Evolutionary conservation across 371 early-diverging fungal species (phyloP).

Genomic region (Chytridium lagenaria): DNA sequence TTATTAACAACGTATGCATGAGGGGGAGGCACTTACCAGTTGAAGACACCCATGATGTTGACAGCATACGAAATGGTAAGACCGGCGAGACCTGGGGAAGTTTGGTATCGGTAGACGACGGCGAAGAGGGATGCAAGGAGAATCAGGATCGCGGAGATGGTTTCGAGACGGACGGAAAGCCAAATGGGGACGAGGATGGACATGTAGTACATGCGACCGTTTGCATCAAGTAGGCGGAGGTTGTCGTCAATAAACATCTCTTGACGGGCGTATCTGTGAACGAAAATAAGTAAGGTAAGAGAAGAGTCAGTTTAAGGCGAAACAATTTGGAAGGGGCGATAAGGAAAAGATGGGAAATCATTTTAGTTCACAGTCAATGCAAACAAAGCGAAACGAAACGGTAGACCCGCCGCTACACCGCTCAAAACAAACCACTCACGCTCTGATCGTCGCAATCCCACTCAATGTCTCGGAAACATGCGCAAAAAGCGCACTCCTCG

Average conservation of each 20-base stretch:
- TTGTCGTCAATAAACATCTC: conserved; percentile 5
- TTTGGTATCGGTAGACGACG: conserved; percentile 6
- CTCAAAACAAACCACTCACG: conserved; percentile 1
- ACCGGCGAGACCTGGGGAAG: conserved; percentile 68
- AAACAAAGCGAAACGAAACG: neutral
- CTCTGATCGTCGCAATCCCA: conserved; percentile 16
- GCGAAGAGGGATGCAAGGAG: neutral
- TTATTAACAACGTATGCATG: neutral
- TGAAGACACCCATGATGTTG: conserved; percentile 66
- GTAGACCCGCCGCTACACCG: neutral
- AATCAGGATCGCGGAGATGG: conserved; percentile 5
- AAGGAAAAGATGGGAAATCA: too few species aligned
- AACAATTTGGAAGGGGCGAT: too few species aligned
- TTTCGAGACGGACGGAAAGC: neutral
- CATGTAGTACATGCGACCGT: conserved; percentile 19
- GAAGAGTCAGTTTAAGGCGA: conserved; percentile 46
- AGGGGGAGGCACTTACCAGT: conserved; percentile 2
- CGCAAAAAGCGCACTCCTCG: conserved; percentile 17
- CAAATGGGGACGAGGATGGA: conserved; percentile 5
- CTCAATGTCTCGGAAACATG: conserved; percentile 9
- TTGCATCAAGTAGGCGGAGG: neutral
- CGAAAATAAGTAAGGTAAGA: conserved; percentile 66
- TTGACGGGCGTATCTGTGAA: conserved; percentile 10
- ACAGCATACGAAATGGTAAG: conserved; percentile 84
- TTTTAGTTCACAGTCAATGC: too few species aligned